phyloP scores from a whole-genome alignment of 306 rosid species.

The Ormosia semicastrata region DNA sequence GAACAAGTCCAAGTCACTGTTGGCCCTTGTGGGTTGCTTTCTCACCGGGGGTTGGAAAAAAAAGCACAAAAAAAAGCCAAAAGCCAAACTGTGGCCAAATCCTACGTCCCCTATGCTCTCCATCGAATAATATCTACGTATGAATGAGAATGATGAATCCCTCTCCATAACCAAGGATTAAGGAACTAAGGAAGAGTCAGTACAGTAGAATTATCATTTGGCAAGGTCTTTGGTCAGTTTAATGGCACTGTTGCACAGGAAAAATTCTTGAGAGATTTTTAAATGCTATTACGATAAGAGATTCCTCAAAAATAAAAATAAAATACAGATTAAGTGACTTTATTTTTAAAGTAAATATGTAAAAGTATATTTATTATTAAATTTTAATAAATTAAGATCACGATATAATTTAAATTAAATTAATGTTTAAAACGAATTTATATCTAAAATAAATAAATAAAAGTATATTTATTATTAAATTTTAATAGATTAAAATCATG shows the following conservation, averaged over 20 bases:
- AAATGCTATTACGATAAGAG: too few relatives aligned
- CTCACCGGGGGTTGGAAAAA: slow-evolving; percentile 29
- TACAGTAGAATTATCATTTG: background rate
- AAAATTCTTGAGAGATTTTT: too few relatives aligned
- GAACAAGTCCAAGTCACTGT: slow-evolving; percentile 44
- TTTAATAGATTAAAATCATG: too few relatives aligned
- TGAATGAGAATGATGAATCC: background rate
- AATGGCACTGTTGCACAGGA: background rate
- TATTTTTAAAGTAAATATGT: too few relatives aligned
- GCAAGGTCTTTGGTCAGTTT: background rate
- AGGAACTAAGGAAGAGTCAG: background rate
- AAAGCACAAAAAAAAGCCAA: slow-evolving; percentile 26
- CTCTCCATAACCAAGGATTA: background rate
- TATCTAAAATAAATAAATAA: too few relatives aligned
- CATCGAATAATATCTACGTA: background rate
- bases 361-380: too few relatives aligned
- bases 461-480: too few relatives aligned
- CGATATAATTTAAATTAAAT: too few relatives aligned
- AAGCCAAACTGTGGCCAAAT: slow-evolving; percentile 24
- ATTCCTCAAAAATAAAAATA: too few relatives aligned
- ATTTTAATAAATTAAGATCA: too few relatives aligned
- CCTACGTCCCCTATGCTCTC: background rate
- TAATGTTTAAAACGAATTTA: too few relatives aligned
- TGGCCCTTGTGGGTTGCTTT: slow-evolving; percentile 21
- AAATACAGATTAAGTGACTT: too few relatives aligned